These are phyloP conservation scores for Cantharellus cinnabarinus DNA, from an alignment of 768 basidiomycete genomes.

Conservation along the genomic window DNA sequence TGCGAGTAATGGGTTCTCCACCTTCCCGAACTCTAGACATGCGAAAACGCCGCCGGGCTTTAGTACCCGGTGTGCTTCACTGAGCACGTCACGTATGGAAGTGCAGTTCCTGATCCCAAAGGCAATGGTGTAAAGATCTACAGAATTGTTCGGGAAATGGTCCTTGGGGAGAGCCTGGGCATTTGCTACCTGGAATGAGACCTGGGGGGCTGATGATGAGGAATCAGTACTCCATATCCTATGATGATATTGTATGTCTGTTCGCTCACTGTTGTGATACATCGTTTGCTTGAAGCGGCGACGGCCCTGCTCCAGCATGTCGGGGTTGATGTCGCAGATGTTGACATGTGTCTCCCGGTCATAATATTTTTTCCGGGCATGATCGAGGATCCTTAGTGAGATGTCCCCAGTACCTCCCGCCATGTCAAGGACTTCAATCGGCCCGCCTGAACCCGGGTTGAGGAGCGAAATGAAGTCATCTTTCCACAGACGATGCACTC, in stretches of 20 bases:
- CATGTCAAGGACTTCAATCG: slow-evolving; percentile 53
- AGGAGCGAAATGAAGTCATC: slow-evolving; percentile 64
- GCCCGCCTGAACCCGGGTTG: slow-evolving; percentile 51
- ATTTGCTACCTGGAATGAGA: slow-evolving; percentile 83
- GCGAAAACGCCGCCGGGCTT: slow-evolving; percentile 93
- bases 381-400: slow-evolving; percentile 79
- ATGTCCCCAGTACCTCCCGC: slow-evolving; percentile 98
- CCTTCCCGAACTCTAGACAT: slow-evolving; percentile 89
- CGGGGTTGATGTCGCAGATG: slow-evolving; percentile 82
- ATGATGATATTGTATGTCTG: not conserved
- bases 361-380: slow-evolving; percentile 69
- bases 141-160: slow-evolving; percentile 59
- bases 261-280: slow-evolving; percentile 80
- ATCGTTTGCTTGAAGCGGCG: slow-evolving; percentile 88
- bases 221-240: not conserved
- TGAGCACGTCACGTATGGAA: slow-evolving; percentile 66
- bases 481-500: slow-evolving; percentile 94
- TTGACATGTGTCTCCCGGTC: slow-evolving; percentile 80
- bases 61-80: slow-evolving; percentile 80
- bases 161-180: slow-evolving; percentile 56
- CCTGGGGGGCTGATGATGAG: slow-evolving; percentile 50
- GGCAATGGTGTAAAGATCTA: slow-evolving; percentile 95
- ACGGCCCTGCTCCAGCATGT: slow-evolving; percentile 87
- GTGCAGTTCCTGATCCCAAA: slow-evolving; percentile 98
- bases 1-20: slow-evolving; percentile 69